A percentile compares a stretch with the other conserved stretches of the same genome.
Conservation (phyloP, 352 stramenopile species). For the Pilasporangium apinafurcum region DNA sequence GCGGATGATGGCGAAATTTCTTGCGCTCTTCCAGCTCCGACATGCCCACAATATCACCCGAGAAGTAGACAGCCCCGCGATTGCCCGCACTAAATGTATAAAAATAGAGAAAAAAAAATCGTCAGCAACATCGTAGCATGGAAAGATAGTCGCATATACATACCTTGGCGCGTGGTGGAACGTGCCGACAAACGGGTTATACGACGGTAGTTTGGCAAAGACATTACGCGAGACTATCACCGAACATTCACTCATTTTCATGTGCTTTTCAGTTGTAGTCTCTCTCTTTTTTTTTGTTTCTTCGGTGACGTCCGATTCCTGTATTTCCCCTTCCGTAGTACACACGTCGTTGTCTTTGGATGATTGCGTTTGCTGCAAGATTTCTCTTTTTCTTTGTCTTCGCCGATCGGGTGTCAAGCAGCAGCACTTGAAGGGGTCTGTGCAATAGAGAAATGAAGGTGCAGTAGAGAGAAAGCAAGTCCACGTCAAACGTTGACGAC, state of each 20-base stretch:
- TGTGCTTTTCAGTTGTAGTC: neutral
- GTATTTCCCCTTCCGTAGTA: neutral
- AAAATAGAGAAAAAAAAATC: neutral
- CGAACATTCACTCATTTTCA: constrained; percentile 29
- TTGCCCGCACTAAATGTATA: constrained; percentile 56
- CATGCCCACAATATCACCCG: constrained; percentile 83
- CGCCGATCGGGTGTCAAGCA: too few species aligned
- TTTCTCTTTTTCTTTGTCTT: neutral
- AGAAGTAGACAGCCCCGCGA: constrained; percentile 83
- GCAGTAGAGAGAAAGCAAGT: too few species aligned
- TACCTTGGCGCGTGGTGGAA: constrained; percentile 88
- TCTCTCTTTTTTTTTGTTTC: too few species aligned
- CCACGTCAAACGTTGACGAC: too few species aligned
- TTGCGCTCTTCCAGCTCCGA: constrained; percentile 86
- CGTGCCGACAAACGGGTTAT: constrained; percentile 87
- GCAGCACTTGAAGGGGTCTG: too few species aligned
- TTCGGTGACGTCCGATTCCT: neutral
- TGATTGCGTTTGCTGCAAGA: neutral
- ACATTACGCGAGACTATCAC: constrained; percentile 54
- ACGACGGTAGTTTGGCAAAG: constrained; percentile 78
- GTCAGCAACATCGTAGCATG: neutral
- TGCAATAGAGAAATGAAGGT: too few species aligned
- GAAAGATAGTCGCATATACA: neutral
- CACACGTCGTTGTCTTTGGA: neutral
- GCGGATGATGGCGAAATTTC: constrained; percentile 82